Base-by-base conservation (phyloP, 495 filamentous ascomycete genomes). In the Xylona heveae region DNA sequence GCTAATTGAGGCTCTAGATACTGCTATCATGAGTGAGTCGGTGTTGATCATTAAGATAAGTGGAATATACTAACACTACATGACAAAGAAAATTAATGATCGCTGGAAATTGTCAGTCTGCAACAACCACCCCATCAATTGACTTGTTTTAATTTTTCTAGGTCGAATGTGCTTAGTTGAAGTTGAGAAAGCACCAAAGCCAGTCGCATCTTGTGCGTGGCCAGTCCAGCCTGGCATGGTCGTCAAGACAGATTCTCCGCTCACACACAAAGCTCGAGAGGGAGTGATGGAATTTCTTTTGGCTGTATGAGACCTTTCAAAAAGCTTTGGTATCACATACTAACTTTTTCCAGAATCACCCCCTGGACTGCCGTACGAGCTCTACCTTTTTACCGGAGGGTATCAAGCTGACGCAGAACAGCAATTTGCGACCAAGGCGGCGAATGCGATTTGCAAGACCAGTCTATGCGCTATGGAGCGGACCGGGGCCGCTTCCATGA, bases 251-350 rank as follows among this genome's bases (percentile, higher is more conserved):
- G 78, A 92, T 53, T 92, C 85, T 30, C 82, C 90, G 7, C 59
- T 94, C 27, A 73, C 82, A 39, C 88, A 97, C 62, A 95, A 97
- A 60, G 88, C 88, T 34, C 69, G 88, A 42, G 88, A 97, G 52
- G 88, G 88, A 44, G 83, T 97, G 17, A 97, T 94, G 88, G 88
- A 97, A 49, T 97, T 97, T 46, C 63, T 97, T 30, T 68, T 97
- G 25, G 81, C 85, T 18, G 19, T 37, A 38, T 5, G 24, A 14
- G 19, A n/a, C n/a, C n/a, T n/a, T n/a, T 16, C 5, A 32, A 28
- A 5, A 7, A 10, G 6, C 20, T 32, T 5, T 6, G 2, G 14
- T 6, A 33, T 5, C 7, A 13, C 9, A 4, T 26, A 14, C 24
- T 35, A 5, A 35, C 24, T 3, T 32, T 13, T 17, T n/a, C 15